phyloP scores from a whole-genome alignment of 2,329 filamentous ascomycete genomes.

The Colletotrichum lentis region DNA sequence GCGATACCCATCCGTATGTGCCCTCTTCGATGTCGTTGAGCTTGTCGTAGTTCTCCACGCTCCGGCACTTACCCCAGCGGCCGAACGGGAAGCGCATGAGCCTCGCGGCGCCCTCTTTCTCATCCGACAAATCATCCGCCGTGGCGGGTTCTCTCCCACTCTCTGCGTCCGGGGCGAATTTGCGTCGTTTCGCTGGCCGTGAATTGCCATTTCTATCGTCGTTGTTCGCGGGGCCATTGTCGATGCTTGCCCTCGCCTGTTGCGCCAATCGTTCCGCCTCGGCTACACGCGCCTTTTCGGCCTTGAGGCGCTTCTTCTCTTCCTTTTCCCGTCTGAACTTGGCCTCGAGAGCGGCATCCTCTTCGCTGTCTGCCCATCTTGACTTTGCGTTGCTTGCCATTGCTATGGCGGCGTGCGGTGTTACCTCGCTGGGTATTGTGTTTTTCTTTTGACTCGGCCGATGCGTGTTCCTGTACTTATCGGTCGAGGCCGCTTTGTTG shows the following conservation, averaged over 20 bases:
- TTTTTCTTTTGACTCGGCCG: background rate
- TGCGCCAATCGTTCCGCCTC: conserved; percentile 58
- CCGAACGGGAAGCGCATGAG: conserved; percentile 76
- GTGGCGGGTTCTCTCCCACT: background rate
- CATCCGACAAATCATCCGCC: conserved; percentile 40
- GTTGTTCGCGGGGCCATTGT: conserved; percentile 42
- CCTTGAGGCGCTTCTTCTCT: conserved; percentile 84
- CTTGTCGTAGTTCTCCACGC: conserved; percentile 87
- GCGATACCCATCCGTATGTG: conserved; percentile 92
- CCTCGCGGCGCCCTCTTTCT: conserved; percentile 52
- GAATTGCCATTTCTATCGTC: conserved; percentile 48
- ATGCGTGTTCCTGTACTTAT: background rate
- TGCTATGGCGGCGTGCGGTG: background rate
- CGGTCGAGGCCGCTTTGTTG: background rate
- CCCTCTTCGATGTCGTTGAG: conserved; percentile 98
- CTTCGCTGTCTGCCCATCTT: conserved; percentile 87
- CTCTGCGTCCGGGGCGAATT: conserved; percentile 58
- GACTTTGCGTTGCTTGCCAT: conserved; percentile 74
- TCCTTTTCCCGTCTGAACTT: conserved; percentile 84
- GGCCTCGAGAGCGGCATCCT: conserved; percentile 78
- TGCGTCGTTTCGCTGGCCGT: conserved; percentile 69
- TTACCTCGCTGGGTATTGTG: background rate
- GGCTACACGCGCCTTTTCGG: conserved; percentile 77
- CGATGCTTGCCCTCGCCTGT: conserved; percentile 29
- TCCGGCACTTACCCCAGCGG: conserved; percentile 74